Conservation (phyloP, 495 filamentous ascomycete genomes). For the Penicillium pulvis region DNA sequence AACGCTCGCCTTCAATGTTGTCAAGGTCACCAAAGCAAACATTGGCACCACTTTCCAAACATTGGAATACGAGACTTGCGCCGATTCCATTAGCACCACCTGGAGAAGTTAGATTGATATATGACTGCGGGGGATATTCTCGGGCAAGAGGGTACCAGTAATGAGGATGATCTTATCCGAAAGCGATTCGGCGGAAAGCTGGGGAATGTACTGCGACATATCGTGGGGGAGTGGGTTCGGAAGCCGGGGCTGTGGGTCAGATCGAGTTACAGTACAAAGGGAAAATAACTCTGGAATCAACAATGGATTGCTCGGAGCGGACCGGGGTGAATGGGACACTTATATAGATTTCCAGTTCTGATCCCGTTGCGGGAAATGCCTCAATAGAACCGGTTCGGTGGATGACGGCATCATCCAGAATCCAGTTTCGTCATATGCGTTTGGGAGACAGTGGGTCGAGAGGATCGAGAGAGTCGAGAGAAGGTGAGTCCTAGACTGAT, state of each 20-base stretch:
- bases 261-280: neutral
- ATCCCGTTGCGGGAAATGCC: conserved; percentile 1
- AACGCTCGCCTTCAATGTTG: conserved; percentile 28
- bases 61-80: conserved; percentile 50
- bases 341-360: conserved; percentile 5
- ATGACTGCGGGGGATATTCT: neutral
- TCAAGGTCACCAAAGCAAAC: conserved; percentile 51
- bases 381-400: conserved; percentile 4
- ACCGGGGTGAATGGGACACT: neutral
- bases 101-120: conserved; percentile 13
- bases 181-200: conserved; percentile 32
- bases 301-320: neutral
- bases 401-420: conserved; percentile 8
- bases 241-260: conserved; percentile 11
- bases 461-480: neutral
- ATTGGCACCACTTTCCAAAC: conserved; percentile 46
- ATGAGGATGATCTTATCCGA: conserved; percentile 48
- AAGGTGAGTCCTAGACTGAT: neutral
- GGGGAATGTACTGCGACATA: conserved; percentile 32
- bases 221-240: conserved; percentile 8
- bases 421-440: neutral
- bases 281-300: neutral
- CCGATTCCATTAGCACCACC: conserved; percentile 59
- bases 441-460: neutral
- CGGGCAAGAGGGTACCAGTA: conserved; percentile 38